These are phyloP conservation scores for Choanephora cucurbitarum DNA, from an alignment of 371 early-diverging fungal species.

Conservation along the genomic window DNA sequence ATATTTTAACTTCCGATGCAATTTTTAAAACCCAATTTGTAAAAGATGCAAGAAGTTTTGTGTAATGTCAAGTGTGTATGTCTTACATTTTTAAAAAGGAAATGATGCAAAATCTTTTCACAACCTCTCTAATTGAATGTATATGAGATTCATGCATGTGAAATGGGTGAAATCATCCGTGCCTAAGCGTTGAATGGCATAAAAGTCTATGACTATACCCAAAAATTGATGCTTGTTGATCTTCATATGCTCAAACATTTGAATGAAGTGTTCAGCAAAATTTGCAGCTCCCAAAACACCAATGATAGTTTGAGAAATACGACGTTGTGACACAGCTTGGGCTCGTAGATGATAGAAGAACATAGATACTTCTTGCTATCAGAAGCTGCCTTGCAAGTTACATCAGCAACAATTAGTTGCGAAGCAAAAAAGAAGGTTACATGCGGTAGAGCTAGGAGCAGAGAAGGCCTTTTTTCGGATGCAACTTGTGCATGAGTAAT, in stretches of 20 bases:
- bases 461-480: not conserved
- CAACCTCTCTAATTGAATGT: too few species aligned
- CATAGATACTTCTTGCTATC: constrained; percentile 7
- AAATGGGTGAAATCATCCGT: too few species aligned
- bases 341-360: constrained; percentile 2
- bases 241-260: not conserved
- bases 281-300: not conserved
- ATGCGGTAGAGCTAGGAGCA: not conserved
- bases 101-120: too few species aligned
- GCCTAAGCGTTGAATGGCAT: not conserved
- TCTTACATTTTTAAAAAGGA: too few species aligned
- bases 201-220: not conserved
- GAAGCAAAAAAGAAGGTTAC: not conserved
- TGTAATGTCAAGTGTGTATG: too few species aligned
- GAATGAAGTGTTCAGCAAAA: not conserved
- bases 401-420: constrained; percentile 5
- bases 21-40: too few species aligned
- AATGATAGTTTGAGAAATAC: constrained; percentile 12
- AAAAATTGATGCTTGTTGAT: not conserved
- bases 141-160: too few species aligned
- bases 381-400: constrained; percentile 4
- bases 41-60: too few species aligned
- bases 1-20: too few species aligned
- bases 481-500: not conserved
- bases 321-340: constrained; percentile 1